Base-by-base conservation (phyloP, 371 early-diverging fungal genomes). In the Mucor plumbeus region DNA sequence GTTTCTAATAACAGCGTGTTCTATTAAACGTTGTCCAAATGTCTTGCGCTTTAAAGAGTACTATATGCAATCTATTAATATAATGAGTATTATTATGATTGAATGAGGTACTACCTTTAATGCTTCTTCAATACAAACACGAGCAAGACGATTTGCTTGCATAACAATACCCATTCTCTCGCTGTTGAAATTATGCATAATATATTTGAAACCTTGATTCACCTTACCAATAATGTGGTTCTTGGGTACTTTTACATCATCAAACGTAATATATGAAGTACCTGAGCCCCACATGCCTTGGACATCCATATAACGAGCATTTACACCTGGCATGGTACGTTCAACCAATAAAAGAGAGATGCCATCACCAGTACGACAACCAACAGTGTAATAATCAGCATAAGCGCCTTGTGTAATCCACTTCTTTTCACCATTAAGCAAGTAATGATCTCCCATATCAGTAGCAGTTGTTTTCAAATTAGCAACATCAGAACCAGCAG, bases 401-500 rank as follows among this genome's bases (percentile, higher is more conserved):
- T 89, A 94, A 1, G 87, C 88, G 64, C 96, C 96, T 72, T 94
- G 93, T 63, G 96, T 94, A 57, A 89, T 89, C 88, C 91, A 92
- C 77, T 94, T 94, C 86, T 95, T 95, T 75, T 94, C 94, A 57
- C 94, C 93, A 65, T 93, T 93, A 48, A 93, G 79, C 41, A 95
- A 81, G 74, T 85, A 94, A 64, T 87, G 74, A 73, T 94, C 93
- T 11, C 87, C 81, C 59, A 87, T 81, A 73, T 91, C 88, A 63
- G 87, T 88, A 9, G 95, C 95, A 35, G 87, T 86, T 4, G 90
- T 88, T 14, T 72, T 73, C 26, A 95, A 70, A 69, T 89, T 90
- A 44, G 95, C 94, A 3, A 95, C 96, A 76, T 95, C 95, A 0
- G 88, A 88, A 9, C 91, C 91, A 39, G 86, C 88, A 14, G 76